These are phyloP conservation scores for Solanum megistacrolobum DNA, from an alignment of 257 asterid species.

Conservation along the genomic window DNA sequence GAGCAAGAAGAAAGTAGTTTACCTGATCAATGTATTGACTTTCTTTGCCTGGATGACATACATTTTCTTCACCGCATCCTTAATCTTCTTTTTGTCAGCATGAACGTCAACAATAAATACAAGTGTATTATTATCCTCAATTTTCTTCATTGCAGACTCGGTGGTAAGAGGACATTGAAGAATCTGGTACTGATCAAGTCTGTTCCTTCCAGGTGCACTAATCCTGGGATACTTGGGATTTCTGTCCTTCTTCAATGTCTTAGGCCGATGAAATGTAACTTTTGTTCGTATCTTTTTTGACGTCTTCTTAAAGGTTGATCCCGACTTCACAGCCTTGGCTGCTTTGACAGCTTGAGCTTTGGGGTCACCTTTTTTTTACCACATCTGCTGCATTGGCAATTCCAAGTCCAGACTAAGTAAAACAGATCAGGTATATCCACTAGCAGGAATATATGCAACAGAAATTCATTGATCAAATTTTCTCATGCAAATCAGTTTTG, in stretches of 20 bases:
- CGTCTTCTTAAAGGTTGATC: constrained; percentile 32
- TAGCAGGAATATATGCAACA: neutral
- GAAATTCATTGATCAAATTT: neutral
- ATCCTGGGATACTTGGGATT: constrained; percentile 43
- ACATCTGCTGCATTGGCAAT: constrained; percentile 15
- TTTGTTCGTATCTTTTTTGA: constrained; percentile 35
- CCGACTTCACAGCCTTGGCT: constrained; percentile 37
- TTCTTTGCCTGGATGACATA: constrained; percentile 41
- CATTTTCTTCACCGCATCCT: constrained; percentile 46
- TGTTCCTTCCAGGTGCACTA: constrained; percentile 44
- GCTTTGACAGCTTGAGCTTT: constrained; percentile 47
- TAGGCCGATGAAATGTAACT: constrained; percentile 39
- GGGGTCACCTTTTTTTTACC: constrained; percentile 27
- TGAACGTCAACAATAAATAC: constrained; percentile 43
- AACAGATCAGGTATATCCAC: neutral
- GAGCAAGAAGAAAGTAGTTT: neutral
- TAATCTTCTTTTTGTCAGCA: constrained; percentile 45
- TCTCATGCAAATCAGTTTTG: neutral
- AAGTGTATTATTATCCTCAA: constrained; percentile 44
- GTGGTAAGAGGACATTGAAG: constrained; percentile 38
- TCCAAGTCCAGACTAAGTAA: neutral
- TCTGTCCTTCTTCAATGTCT: constrained; percentile 41
- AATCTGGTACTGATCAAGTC: constrained; percentile 37
- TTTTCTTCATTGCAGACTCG: constrained; percentile 48
- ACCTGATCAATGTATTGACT: constrained; percentile 49